Percentiles rank a stretch among this genome's conserved stretches.
These are phyloP conservation scores for Fusarium sarcochroum DNA, from an alignment of 2,329 filamentous ascomycete species.

Conservation along the genomic window DNA sequence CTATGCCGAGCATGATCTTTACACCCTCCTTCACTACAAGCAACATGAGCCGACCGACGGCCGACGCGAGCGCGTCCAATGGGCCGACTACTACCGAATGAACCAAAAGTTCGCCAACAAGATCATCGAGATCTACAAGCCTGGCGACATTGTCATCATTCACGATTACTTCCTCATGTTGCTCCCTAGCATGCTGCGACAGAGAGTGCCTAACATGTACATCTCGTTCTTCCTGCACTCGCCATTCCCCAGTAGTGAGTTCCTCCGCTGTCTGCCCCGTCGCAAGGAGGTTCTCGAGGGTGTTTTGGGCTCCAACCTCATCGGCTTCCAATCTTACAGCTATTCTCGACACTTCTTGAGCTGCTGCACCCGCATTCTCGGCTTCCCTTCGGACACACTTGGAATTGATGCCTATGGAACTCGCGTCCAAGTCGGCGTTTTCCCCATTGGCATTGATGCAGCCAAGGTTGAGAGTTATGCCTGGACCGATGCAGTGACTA, in stretches of 20 bases:
- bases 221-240: conserved; percentile 96
- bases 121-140: conserved; percentile 90
- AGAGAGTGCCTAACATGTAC: conserved; percentile 89
- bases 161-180: conserved; percentile 96
- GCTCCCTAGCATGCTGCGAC: conserved; percentile 88
- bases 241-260: conserved; percentile 96
- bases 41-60: conserved; percentile 92
- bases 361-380: conserved; percentile 90
- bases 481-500: conserved; percentile 77
- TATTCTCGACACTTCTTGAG: conserved; percentile 96
- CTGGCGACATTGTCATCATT: conserved; percentile 91
- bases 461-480: conserved; percentile 81
- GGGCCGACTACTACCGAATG: conserved; percentile 93
- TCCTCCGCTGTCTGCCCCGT: conserved; percentile 87
- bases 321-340: conserved; percentile 95
- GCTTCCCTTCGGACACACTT: conserved; percentile 87
- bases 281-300: conserved; percentile 93
- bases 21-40: conserved; percentile 96
- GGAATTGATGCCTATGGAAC: conserved; percentile 91
- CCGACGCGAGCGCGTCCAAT: conserved; percentile 83
- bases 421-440: conserved; percentile 91
- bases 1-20: conserved; percentile 92
- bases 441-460: conserved; percentile 96
- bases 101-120: conserved; percentile 93
- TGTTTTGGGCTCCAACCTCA: conserved; percentile 89